Base-by-base conservation (phyloP, 805 yeast species). In the Isabelozyma rhagii region DNA sequence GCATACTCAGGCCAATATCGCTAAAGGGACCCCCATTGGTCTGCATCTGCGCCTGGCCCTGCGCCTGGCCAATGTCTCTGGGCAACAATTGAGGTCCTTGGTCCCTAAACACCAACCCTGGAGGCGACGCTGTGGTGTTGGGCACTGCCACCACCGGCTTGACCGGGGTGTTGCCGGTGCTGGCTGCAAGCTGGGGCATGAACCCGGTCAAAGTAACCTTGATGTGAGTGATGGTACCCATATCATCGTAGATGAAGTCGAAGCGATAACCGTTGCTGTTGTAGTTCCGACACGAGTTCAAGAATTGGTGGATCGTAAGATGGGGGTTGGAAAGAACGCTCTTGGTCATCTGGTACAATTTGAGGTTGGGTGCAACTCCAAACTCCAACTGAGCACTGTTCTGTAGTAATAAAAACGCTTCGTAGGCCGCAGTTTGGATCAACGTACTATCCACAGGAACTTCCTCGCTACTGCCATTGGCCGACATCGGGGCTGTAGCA, bases 161-260 rank as follows among this genome's bases (percentile, higher is more conserved):
- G n/a, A 31, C 36, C 10, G 36, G 36, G 8, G 36, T 31, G 17
- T 36, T 47, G 41, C 15, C 10, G 21, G 31, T 21, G 43, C 25
- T 13, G 17, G 27, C 41, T 18, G 29, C 28, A 44, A 18, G 39
- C 17, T 36, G 10, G n/a, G 36, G 10, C 8, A 31, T 31, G 8
- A 31, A 31, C 36, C 36, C 36, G n/a, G 36, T 31, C 36, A 53
- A 49, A 8, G 50, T 51, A 17, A 67, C 66, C 53, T 73, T 72
- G 38, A 78, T 65, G 54, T 70, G 76, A 8, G 71, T 67, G 3
- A 78, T 77, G n/a, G 66, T 68, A 1, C 79, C 78, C 41, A 69
- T 61, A 48, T 77, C 79, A 53, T 79, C 82, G 55, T 72, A 74
- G 18, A 72, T 55, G 41, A 77, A 61, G 18, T 77, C 79, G 56